Evolutionary conservation across 257 asterid genomes (phyloP).

Genomic region (Lithospermum erythrorhizon): DNA sequence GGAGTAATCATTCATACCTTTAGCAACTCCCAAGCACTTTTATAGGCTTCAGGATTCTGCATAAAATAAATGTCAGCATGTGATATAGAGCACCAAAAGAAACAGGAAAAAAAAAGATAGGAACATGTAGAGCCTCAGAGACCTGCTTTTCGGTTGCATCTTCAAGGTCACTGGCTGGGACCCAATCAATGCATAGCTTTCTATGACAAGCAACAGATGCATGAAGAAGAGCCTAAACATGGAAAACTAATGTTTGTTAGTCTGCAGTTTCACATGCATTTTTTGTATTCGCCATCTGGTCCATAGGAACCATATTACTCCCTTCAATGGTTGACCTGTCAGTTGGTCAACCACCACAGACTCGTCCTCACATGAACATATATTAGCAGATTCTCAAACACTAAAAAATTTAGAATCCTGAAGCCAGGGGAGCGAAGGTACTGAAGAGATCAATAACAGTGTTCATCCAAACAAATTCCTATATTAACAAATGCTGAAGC

Average conservation of each 20-base stretch:
- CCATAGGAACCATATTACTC: background rate
- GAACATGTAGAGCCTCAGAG: conserved; percentile 14
- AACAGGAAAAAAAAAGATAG: conserved; percentile 5
- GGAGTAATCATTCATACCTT: conserved; percentile 31
- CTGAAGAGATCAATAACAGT: too few species aligned
- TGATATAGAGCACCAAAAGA: conserved; percentile 15
- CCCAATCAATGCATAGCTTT: conserved; percentile 65
- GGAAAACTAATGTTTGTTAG: conserved; percentile 1
- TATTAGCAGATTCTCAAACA: background rate
- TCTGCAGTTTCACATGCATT: background rate
- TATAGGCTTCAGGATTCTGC: conserved; percentile 57
- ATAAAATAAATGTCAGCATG: conserved; percentile 19
- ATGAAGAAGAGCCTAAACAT: conserved; percentile 68
- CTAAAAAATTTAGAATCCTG: too few species aligned
- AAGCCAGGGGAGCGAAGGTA: too few species aligned
- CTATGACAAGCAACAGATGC: conserved; percentile 59
- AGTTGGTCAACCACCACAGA: too few species aligned
- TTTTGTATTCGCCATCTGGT: background rate
- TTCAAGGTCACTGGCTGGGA: conserved; percentile 79
- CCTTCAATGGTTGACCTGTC: too few species aligned
- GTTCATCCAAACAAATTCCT: too few species aligned
- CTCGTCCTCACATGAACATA: background rate
- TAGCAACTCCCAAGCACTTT: conserved; percentile 49
- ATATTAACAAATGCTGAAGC: too few species aligned
- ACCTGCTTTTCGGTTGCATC: conserved; percentile 45